Percentiles rank a stretch among this genome's conserved stretches.
Evolutionary conservation across 805 yeast genomes (phyloP).

Genomic region (Kuraishia cidri): DNA sequence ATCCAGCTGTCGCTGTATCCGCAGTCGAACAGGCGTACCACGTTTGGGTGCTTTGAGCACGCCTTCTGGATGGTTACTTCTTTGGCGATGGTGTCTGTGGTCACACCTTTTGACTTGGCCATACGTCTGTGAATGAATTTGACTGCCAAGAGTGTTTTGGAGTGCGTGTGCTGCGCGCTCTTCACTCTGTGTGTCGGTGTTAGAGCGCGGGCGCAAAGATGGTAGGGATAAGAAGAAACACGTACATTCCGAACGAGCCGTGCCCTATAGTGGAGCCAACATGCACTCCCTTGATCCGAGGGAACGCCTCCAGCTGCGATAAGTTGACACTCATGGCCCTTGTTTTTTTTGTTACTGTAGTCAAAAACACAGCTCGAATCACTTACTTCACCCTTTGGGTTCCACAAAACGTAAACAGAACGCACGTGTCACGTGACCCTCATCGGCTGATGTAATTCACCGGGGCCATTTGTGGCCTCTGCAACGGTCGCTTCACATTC

Average conservation of each 20-base stretch:
- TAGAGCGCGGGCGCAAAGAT: no score
- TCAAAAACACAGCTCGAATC: no score
- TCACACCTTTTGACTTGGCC: slow-evolving; percentile 20
- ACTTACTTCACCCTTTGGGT: no score
- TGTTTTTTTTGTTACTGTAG: no score
- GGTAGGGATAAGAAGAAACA: no score
- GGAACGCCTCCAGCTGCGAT: slow-evolving; percentile 39
- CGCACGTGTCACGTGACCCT: no score
- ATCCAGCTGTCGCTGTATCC: slow-evolving; percentile 48
- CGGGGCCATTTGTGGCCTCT: no score
- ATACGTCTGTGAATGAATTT: slow-evolving; percentile 39
- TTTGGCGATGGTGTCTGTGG: slow-evolving; percentile 27
- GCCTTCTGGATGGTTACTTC: slow-evolving; percentile 54
- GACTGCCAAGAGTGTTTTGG: slow-evolving; percentile 47
- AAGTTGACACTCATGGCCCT: slow-evolving; percentile 22
- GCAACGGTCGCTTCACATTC: no score
- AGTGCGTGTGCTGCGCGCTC: no score
- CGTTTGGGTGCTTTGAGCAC: slow-evolving; percentile 51
- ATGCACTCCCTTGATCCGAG: slow-evolving; percentile 34
- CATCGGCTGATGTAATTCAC: no score
- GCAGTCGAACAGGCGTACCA: slow-evolving; percentile 44
- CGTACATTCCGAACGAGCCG: slow-evolving; percentile 56
- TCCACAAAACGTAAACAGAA: no score
- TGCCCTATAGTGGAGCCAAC: slow-evolving; percentile 51
- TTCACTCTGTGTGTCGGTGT: no score